Percentiles rank a stretch among this genome's conserved stretches.
phyloP scores from a whole-genome alignment of 352 stramenopile genomes.

The Phytophthora europaea region DNA sequence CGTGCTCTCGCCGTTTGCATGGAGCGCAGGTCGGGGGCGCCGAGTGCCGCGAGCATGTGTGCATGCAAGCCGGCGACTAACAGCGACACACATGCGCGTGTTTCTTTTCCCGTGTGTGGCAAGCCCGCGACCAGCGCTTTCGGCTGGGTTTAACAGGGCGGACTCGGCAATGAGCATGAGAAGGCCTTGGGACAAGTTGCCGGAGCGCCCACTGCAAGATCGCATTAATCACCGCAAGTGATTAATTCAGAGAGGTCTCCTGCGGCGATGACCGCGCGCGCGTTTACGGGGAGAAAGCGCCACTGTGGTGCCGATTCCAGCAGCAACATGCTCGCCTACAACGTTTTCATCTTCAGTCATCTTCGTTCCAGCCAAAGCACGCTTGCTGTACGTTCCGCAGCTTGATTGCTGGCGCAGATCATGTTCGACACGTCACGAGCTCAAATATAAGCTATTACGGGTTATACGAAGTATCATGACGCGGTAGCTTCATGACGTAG shows the following conservation, averaged over 20 bases:
- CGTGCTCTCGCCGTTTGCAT: background rate
- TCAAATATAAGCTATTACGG: background rate
- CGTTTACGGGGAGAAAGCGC: background rate
- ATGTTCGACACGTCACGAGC: background rate
- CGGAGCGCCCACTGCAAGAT: background rate
- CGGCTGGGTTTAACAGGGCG: slow-evolving; percentile 14
- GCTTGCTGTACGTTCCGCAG: background rate
- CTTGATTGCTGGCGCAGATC: slow-evolving; percentile 1
- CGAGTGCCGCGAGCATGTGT: background rate
- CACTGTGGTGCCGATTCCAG: background rate
- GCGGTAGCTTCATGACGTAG: background rate
- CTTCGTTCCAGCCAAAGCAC: background rate
- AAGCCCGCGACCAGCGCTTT: slow-evolving; percentile 7
- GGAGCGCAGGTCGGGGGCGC: background rate
- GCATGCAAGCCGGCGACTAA: slow-evolving; percentile 15
- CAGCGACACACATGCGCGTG: slow-evolving; percentile 12
- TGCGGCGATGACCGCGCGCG: background rate
- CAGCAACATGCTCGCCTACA: background rate
- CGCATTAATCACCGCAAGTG: slow-evolving; percentile 8
- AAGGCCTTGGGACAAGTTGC: background rate
- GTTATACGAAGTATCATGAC: background rate
- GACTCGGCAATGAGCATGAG: background rate
- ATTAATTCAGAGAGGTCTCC: background rate
- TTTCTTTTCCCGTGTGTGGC: slow-evolving; percentile 8
- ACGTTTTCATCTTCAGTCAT: background rate